Evolutionary conservation across 768 basidiomycete species (phyloP), one percentile per base, ranked within the genome.

Genomic region (Suillus fuscotomentosus): DNA sequence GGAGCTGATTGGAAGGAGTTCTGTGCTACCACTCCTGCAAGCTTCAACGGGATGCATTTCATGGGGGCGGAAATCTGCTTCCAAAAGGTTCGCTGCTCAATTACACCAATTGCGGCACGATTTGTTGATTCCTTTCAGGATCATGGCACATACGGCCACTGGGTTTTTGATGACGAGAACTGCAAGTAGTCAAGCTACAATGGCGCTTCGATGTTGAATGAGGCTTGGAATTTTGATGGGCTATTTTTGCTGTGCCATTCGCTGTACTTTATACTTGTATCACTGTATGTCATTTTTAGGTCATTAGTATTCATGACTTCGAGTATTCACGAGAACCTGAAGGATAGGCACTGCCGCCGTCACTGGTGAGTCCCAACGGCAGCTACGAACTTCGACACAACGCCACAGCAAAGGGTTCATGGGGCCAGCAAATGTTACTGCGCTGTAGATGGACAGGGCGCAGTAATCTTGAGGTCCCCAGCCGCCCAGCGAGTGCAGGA

Each of bases 11-110:
- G 76, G 75, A 66, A 67, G 11, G 69, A 71, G 55, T 73, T 77
- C 55, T 77, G 76, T 60, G 72, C 76, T 20, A 76, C 75, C 10
- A 77, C 76, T 2, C 76, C 76, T 0, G 70, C 61, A 1, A 61
- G 41, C n/a, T 75, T 77, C 63, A 63, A 11, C 14, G 67, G 68
- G 7, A 57, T 75, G 63, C 69, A 71, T 24, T 77, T 75, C 47
- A 22, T 48, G 0, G 69, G 70, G 20, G 70, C 75, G 0, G 50
- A 72, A 3, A 59, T 66, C 53, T 77, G 73, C 38, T 71, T 65
- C 57, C 65, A 70, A 59, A 31, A 22, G 3, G 73, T 74, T 45
- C 55, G 73, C 65, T 36, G 8, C 38, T 45, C 22, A 38, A 42
- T 53, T 3, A 1, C 45, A 31, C 22, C 11, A 8, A 42, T 22